Base-by-base conservation (phyloP, 306 rosid species). In the Heteromeles arbutifolia region DNA sequence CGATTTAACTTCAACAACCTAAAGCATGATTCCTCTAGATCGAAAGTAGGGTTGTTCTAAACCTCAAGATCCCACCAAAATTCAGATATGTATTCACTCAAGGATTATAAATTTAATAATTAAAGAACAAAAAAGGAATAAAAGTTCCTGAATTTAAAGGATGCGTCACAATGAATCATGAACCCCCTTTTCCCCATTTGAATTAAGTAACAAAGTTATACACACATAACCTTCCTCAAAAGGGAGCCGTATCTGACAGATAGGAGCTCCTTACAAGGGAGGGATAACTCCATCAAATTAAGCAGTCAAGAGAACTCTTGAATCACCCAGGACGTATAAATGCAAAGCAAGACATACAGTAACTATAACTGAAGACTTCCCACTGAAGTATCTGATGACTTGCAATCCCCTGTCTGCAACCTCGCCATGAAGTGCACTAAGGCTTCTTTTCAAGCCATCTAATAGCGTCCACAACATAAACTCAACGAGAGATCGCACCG, bases 261-360 rank as follows among this genome's bases (percentile, higher is more conserved):
- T 64, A 67, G 70, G 41, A 66, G 61, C 78, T 59, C n/a, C 31
- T 41, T 65, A 66, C 37, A 69, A 25, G 28, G 39, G 37, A 65
- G 26, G 57, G 65, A 65, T 63, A 69, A 76, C 65, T 75, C 65
- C 69, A 76, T 34, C 73, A 61, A 77, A 80, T 81, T 86, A 94
- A 74, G 98, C 90, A 73, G 88, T 76, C 84, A 90, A 24, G n/a
- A 86, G 71, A 82, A 89, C 81, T 78, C 91, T 77, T 75, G 88
- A 75, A 73, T 89, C 93, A 67, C 85, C 86, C 21, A 89, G 43
- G 79, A 90, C 79, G 82, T 92, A 94, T 26, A 95, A 82, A 84
- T 90, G 89, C 84, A 92, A 81, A 45, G 93, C 97, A 77, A 95
- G 85, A 85, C 90, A 95, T 45, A 95, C 37, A 1, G 99, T 95